These are phyloP conservation scores for Lepidopterella palustris DNA, from an alignment of 495 filamentous ascomycete genomes.

Conservation along the genomic window DNA sequence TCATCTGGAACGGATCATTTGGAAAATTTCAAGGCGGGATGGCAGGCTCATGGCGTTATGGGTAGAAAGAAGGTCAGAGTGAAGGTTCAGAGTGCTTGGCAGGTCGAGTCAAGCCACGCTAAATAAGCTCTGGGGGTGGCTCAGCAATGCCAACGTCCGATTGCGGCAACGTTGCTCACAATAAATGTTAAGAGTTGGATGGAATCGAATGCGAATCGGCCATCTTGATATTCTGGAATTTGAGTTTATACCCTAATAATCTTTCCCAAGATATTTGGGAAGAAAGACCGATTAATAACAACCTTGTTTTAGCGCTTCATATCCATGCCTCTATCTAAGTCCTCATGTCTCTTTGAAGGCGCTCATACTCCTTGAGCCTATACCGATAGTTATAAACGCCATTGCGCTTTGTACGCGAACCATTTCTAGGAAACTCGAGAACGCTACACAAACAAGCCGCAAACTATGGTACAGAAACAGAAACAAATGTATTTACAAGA, in stretches of 20 bases:
- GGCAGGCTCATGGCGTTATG: background rate
- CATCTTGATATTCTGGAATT: too few relatives aligned
- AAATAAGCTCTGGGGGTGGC: background rate
- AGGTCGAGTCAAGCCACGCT: background rate
- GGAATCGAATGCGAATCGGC: too few relatives aligned
- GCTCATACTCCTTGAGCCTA: background rate
- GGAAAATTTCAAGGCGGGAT: slow-evolving; percentile 10
- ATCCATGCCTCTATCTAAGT: too few relatives aligned
- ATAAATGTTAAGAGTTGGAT: too few relatives aligned
- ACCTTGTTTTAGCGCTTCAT: too few relatives aligned
- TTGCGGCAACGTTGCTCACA: background rate
- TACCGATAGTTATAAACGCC: background rate
- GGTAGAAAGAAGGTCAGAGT: background rate
- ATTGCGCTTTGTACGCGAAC: background rate
- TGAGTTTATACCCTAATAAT: too few relatives aligned
- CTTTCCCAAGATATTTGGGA: too few relatives aligned
- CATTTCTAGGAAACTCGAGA: too few relatives aligned
- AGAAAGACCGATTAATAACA: too few relatives aligned
- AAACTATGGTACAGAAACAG: slow-evolving; percentile 1
- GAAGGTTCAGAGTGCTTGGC: slow-evolving; percentile 1
- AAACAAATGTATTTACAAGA: background rate
- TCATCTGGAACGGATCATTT: slow-evolving; percentile 37
- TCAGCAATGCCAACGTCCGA: background rate
- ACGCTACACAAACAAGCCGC: too few relatives aligned
- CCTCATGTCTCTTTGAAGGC: too few relatives aligned